A percentile compares a stretch with the other conserved stretches of the same genome.
Evolutionary conservation across 2,329 filamentous ascomycete genomes (phyloP).

Genomic region (Colletotrichum sp.): DNA sequence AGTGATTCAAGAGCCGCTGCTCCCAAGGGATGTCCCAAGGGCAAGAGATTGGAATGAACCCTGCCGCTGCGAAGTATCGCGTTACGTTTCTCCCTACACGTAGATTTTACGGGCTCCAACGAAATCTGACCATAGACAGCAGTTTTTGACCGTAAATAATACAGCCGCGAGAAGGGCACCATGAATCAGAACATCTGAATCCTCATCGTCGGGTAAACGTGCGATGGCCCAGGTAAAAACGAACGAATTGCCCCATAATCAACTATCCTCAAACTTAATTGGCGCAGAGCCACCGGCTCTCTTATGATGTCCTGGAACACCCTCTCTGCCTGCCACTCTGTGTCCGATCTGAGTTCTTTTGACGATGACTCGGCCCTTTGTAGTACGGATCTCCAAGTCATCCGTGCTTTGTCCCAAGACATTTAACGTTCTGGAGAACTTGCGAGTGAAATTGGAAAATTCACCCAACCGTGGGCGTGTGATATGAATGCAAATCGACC

Average conservation of each 20-base stretch:
- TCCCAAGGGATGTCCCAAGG: neutral
- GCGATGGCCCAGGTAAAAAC: neutral
- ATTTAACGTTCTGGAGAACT: neutral
- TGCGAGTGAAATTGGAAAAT: neutral
- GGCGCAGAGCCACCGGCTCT: neutral
- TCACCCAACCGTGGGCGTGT: neutral
- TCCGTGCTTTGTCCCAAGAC: neutral
- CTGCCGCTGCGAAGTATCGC: neutral
- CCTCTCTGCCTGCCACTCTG: accelerated
- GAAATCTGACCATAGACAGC: neutral
- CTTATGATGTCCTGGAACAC: accelerated
- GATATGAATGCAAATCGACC: neutral
- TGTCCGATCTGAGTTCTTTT: neutral
- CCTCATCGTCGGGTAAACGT: neutral
- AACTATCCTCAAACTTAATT: neutral
- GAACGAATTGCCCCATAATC: neutral
- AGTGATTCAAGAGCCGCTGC: neutral
- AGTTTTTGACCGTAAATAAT: accelerated
- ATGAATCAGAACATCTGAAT: neutral
- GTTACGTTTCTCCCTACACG: accelerated
- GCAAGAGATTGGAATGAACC: neutral
- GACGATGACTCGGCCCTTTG: neutral
- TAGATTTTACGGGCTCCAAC: neutral
- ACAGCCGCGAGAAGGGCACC: neutral
- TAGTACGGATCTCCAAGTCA: neutral